These are phyloP conservation scores for Dryadomyces quercivorus DNA, from an alignment of 2,329 filamentous ascomycete species.

Conservation along the genomic window DNA sequence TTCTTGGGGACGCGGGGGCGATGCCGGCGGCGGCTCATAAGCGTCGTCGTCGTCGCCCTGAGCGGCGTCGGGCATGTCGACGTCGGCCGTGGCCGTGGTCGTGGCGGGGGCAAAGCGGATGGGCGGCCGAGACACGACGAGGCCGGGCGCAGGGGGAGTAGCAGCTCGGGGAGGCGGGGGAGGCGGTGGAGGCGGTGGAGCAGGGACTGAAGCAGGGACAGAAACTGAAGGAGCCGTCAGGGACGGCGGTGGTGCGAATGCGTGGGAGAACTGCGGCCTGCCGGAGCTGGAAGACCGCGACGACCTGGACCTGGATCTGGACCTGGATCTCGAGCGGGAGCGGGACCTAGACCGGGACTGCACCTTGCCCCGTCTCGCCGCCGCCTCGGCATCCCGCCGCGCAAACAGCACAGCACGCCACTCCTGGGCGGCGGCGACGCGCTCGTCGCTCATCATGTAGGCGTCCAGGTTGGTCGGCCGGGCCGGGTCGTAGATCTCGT, in stretches of 20 bases:
- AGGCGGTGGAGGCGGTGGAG: conserved; percentile 21
- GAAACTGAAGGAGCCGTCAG: conserved; percentile 5
- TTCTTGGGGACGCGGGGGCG: conserved; percentile 18
- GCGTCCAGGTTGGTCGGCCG: conserved; percentile 75
- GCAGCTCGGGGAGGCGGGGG: conserved; percentile 1
- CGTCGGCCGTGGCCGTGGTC: conserved; percentile 24
- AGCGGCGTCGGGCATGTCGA: conserved; percentile 15
- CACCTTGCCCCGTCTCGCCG: conserved; percentile 18
- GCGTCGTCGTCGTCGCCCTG: conserved; percentile 3
- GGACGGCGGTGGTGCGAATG: conserved; percentile 26
- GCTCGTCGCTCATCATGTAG: conserved; percentile 75
- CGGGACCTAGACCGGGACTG: no score
- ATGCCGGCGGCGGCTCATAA: conserved; percentile 3
- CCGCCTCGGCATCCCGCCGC: conserved; percentile 38
- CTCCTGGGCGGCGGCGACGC: conserved; percentile 64
- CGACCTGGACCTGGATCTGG: neutral
- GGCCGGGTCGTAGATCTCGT: conserved; percentile 79
- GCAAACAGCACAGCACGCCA: conserved; percentile 77
- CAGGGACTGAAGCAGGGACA: conserved; percentile 21
- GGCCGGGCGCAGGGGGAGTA: conserved; percentile 15
- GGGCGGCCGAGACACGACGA: conserved; percentile 64
- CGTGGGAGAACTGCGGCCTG: neutral
- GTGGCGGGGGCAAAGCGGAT: conserved; percentile 49
- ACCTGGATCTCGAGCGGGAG: no score
- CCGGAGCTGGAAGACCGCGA: neutral